These are phyloP conservation scores for Pseudogymnoascus destructans DNA, from an alignment of 2,329 filamentous ascomycete species.

Conservation along the genomic window DNA sequence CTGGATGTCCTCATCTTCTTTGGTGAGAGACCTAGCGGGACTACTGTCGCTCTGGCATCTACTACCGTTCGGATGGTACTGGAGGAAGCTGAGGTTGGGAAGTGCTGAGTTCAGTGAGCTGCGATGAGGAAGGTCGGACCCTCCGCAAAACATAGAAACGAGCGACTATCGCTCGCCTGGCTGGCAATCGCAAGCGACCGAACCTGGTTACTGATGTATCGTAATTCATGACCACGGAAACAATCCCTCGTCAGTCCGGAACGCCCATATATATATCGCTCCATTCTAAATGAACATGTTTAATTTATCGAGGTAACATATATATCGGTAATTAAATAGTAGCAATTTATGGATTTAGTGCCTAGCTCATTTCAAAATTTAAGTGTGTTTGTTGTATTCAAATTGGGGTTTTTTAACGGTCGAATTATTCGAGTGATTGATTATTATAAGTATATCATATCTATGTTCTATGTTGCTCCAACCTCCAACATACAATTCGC, in stretches of 20 bases:
- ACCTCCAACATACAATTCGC: background rate
- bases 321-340: background rate
- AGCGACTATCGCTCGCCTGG: no score
- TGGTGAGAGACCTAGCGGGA: background rate
- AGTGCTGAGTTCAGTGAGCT: background rate
- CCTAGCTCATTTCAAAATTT: background rate
- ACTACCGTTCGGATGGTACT: background rate
- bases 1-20: constrained; percentile 1
- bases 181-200: background rate
- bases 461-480: background rate
- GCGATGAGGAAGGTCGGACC: background rate
- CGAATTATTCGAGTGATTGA: background rate
- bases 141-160: constrained; percentile 2
- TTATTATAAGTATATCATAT: background rate
- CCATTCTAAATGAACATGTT: background rate
- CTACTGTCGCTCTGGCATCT: background rate
- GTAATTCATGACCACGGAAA: background rate
- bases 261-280: background rate
- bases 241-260: background rate
- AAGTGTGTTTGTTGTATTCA: background rate
- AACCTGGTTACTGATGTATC: background rate
- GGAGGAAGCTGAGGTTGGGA: background rate
- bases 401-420: background rate
- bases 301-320: background rate
- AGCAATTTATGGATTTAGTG: background rate